Evolutionary conservation across 2,329 filamentous ascomycete species (phyloP).

Genomic region (Hypoxylon sp.): DNA sequence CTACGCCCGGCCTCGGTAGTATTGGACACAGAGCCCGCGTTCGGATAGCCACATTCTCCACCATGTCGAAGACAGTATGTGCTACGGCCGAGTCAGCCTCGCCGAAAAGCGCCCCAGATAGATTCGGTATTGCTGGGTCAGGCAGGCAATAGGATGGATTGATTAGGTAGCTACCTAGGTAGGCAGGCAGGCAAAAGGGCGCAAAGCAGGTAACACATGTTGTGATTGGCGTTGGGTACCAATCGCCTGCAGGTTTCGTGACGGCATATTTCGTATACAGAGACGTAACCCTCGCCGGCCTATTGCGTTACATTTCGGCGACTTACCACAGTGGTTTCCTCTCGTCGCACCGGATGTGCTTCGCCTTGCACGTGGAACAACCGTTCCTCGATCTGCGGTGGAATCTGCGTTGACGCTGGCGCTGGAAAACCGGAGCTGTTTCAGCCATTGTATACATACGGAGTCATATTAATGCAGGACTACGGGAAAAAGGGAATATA

Average conservation of each 20-base stretch:
- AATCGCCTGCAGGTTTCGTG: constrained; percentile 40
- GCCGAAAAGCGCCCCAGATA: constrained; percentile 25
- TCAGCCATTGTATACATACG: constrained; percentile 37
- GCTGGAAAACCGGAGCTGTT: constrained; percentile 44
- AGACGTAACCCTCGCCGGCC: constrained; percentile 27
- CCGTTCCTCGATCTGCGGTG: constrained; percentile 55
- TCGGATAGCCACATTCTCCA: constrained; percentile 58
- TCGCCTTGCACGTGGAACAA: constrained; percentile 56
- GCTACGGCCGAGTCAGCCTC: constrained; percentile 50
- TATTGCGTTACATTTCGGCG: constrained; percentile 23
- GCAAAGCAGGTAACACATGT: constrained; percentile 18
- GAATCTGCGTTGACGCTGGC: constrained; percentile 55
- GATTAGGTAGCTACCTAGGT: constrained; percentile 21
- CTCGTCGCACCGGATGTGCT: constrained; percentile 64
- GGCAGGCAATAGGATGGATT: constrained; percentile 15
- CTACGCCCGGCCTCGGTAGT: constrained; percentile 39
- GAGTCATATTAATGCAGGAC: constrained; percentile 12
- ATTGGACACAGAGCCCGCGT: constrained; percentile 45
- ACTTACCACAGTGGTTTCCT: constrained; percentile 63
- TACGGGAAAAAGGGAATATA: constrained; percentile 24
- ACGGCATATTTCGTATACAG: constrained; percentile 39
- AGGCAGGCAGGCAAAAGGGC: constrained; percentile 16
- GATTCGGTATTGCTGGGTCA: constrained; percentile 14
- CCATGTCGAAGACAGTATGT: constrained; percentile 63
- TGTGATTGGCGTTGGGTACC: constrained; percentile 39